Evolutionary conservation across 768 basidiomycete species (phyloP), one percentile per base, ranked within the genome.

Genomic region (Kwoniella sp.): DNA sequence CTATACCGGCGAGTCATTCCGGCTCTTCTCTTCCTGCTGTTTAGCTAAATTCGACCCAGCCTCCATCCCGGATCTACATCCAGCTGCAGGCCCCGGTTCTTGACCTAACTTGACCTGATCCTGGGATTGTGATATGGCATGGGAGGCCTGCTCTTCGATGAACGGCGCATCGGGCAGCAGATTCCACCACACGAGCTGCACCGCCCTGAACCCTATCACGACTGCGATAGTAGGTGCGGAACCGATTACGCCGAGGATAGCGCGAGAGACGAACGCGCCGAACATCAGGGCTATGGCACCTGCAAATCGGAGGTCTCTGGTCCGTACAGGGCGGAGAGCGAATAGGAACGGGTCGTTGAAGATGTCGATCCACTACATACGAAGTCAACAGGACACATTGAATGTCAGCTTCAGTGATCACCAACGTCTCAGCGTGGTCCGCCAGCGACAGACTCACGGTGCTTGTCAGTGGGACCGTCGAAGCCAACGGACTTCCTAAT

Each of bases 281-380:
- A 89, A 25, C 79, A 94, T 91, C 55, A 93, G 85, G 77, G 34
- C 81, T 1, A 87, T 54, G n/a, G 82, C 78, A 15, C 80, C 90
- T 71, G 90, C 82, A 48, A 86, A 73, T 5, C 88, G 87, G 81
- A 90, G 87, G 77, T 93, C 90, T 54, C 90, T 87, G 0, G 87
- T 83, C 11, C 75, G 76, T 66, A 90, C 84, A 53, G 81, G 67
- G 4, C 63, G 55, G 58, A 76, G 58, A 29, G 83, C 75, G 84
- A 93, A 89, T 23, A 94, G 85, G 56, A 86, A 82, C 0, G 91
- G 91, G 79, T 92, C 90, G 58, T 88, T 87, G 85, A 90, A 85
- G 55, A 93, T 86, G 73, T 93, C 91, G 71, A 91, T 90, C 91
- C 91, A 93, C 62, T 92, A 85, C 20, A 47, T 4, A 53, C 3